A percentile compares a stretch with the other conserved stretches of the same genome.
Evolutionary conservation across 495 filamentous ascomycete genomes (phyloP).

Genomic region (Penicillium lividum): DNA sequence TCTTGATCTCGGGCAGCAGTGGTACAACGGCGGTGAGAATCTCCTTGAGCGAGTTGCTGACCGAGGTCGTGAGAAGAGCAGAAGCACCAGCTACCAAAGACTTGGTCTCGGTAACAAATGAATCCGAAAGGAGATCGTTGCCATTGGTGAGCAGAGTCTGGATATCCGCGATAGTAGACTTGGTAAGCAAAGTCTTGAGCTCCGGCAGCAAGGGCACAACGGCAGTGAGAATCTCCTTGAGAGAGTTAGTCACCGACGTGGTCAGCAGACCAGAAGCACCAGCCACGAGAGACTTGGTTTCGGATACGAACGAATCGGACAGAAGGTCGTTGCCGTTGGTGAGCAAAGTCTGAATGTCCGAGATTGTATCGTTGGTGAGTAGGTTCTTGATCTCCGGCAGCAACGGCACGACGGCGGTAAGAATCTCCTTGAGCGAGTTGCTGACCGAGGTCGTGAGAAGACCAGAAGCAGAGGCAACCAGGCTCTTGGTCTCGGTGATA

Average conservation of each 20-base stretch:
- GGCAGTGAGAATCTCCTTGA: constrained; percentile 36
- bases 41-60: constrained; percentile 24
- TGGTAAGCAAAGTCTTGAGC: constrained; percentile 30
- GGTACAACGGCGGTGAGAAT: constrained; percentile 38
- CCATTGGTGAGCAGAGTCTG: constrained; percentile 39
- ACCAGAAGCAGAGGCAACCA: constrained; percentile 15
- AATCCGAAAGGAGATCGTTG: constrained; percentile 13
- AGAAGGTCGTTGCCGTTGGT: constrained; percentile 41
- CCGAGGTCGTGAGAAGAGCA: constrained; percentile 18
- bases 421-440: constrained; percentile 19
- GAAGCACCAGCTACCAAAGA: constrained; percentile 25
- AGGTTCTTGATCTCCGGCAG: constrained; percentile 29
- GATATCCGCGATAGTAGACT: constrained; percentile 32
- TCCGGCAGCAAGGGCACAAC: constrained; percentile 39
- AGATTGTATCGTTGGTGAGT: constrained; percentile 33
- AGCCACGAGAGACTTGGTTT: constrained; percentile 20
- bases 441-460: constrained; percentile 16
- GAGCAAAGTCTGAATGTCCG: constrained; percentile 37
- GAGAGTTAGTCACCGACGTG: constrained; percentile 22
- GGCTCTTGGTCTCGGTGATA: constrained; percentile 32
- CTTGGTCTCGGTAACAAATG: constrained; percentile 28
- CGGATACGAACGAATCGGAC: constrained; percentile 32
- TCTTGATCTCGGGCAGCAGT: constrained; percentile 36
- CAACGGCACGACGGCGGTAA: constrained; percentile 21
- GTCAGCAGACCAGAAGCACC: constrained; percentile 22